A percentile compares a stretch with the other conserved stretches of the same genome.
These are phyloP conservation scores for Stephanodiscus triporus DNA, from an alignment of 108 stramenopile genomes.

Conservation along the genomic window DNA sequence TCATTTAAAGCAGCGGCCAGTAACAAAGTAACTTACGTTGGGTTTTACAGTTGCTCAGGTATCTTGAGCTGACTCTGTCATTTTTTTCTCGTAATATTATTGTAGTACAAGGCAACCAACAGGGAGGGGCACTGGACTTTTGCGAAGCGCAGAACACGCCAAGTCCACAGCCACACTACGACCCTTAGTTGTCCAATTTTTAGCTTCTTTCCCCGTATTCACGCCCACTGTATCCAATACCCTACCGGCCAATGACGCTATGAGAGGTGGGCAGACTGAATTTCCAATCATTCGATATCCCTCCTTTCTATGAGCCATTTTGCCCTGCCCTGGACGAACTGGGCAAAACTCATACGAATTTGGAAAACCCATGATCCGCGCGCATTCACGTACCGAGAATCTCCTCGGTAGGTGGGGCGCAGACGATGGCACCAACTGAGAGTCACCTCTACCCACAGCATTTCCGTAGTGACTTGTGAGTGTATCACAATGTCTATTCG, in stretches of 20 bases:
- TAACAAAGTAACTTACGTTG: too few relatives aligned
- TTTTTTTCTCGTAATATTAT: background rate
- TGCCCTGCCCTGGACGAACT: conserved; percentile 47
- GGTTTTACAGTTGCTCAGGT: too few relatives aligned
- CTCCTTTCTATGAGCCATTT: conserved; percentile 71
- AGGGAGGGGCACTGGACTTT: conserved; percentile 32
- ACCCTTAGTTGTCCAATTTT: conserved; percentile 33
- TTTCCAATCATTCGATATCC: conserved; percentile 69
- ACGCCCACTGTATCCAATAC: conserved; percentile 50
- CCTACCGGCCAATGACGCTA: conserved; percentile 77
- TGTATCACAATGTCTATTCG: conserved; percentile 62
- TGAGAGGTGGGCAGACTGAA: conserved; percentile 83
- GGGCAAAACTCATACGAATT: conserved; percentile 48
- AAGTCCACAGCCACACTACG: conserved; percentile 35
- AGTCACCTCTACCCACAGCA: conserved; percentile 73
- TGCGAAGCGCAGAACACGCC: conserved; percentile 35
- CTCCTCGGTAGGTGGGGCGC: conserved; percentile 64
- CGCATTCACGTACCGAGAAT: conserved; percentile 74
- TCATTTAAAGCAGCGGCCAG: too few relatives aligned
- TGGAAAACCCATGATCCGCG: conserved; percentile 84
- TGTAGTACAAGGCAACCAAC: conserved; percentile 34
- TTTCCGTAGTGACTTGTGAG: conserved; percentile 81
- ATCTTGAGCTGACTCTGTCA: background rate
- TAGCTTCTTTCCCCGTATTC: background rate
- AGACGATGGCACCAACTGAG: conserved; percentile 67